Evolutionary conservation across 2,329 filamentous ascomycete species (phyloP).

Genomic region (Zasmidium cellare): DNA sequence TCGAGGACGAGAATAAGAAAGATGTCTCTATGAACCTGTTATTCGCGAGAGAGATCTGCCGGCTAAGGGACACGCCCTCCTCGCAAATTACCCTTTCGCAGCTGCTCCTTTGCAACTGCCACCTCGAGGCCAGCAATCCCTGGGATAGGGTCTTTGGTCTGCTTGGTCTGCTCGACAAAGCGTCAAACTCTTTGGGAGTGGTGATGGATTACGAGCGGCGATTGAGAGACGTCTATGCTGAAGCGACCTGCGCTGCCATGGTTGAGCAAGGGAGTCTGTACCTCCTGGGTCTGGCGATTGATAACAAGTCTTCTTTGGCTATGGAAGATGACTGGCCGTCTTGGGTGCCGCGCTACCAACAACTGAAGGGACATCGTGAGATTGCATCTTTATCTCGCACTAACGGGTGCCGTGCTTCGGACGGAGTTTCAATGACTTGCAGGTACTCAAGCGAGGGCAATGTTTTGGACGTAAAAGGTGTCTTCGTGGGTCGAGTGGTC

Average conservation of each 20-base stretch:
- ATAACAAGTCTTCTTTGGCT: too few relatives aligned
- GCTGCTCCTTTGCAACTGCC: neutral
- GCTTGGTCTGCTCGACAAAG: neutral
- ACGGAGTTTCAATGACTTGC: too few relatives aligned
- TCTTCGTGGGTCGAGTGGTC: too few relatives aligned
- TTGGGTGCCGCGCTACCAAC: neutral
- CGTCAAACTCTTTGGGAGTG: neutral
- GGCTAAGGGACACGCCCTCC: neutral
- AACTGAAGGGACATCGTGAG: neutral
- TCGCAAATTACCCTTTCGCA: neutral
- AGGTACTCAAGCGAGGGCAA: too few relatives aligned
- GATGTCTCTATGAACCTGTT: neutral
- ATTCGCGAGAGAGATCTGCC: too few relatives aligned
- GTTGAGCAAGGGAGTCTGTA: neutral
- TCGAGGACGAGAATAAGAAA: neutral
- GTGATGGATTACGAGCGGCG: neutral
- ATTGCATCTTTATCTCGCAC: too few relatives aligned
- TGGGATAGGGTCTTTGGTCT: neutral
- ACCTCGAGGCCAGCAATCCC: neutral
- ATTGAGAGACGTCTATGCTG: neutral
- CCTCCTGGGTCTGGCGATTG: neutral
- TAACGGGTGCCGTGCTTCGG: too few relatives aligned
- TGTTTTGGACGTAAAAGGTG: too few relatives aligned
- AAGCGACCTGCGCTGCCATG: neutral
- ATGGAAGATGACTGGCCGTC: neutral